Percentiles rank a stretch among this genome's conserved stretches.
phyloP scores from a whole-genome alignment of 139 green algal species.

The Nannochloris sp. region DNA sequence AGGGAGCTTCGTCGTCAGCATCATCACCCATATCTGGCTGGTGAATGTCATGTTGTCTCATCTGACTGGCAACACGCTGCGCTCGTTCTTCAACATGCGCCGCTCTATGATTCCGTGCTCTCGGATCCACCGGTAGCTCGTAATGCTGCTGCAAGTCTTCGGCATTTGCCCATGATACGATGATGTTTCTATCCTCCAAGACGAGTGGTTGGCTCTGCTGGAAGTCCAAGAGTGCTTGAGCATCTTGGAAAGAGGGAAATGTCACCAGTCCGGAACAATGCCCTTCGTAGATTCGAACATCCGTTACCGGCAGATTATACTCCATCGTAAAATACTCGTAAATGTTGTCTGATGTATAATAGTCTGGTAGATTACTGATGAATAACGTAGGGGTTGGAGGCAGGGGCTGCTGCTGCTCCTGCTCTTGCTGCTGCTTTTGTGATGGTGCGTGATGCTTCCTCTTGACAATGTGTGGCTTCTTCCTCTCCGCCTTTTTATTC shows the following conservation, averaged over 20 bases:
- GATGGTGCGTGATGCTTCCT: neutral
- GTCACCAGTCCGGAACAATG: slow-evolving; percentile 44
- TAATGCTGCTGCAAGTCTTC: neutral
- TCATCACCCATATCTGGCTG: neutral
- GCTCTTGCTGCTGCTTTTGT: neutral
- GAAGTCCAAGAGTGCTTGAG: slow-evolving; percentile 15
- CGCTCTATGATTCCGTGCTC: neutral
- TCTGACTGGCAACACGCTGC: slow-evolving; percentile 1
- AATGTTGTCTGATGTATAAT: slow-evolving; percentile 25
- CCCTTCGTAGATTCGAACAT: slow-evolving; percentile 25
- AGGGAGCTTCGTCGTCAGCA: neutral
- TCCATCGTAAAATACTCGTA: slow-evolving; percentile 24
- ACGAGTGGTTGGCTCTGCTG: slow-evolving; percentile 17
- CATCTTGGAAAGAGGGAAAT: slow-evolving; percentile 22
- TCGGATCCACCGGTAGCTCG: neutral
- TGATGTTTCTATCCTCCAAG: slow-evolving; percentile 20
- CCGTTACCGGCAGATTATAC: neutral
- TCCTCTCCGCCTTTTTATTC: neutral
- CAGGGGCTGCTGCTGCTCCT: neutral
- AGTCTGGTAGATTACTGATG: slow-evolving; percentile 42
- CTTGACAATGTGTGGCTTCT: neutral
- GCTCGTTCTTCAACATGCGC: slow-evolving; percentile 11
- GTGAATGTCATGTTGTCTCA: slow-evolving; percentile 8
- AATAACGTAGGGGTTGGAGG: slow-evolving; percentile 25
- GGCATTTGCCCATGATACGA: slow-evolving; percentile 26